Evolutionary conservation across 352 stramenopile genomes (phyloP).

Genomic region (Phytopythium chamaehyphon): DNA sequence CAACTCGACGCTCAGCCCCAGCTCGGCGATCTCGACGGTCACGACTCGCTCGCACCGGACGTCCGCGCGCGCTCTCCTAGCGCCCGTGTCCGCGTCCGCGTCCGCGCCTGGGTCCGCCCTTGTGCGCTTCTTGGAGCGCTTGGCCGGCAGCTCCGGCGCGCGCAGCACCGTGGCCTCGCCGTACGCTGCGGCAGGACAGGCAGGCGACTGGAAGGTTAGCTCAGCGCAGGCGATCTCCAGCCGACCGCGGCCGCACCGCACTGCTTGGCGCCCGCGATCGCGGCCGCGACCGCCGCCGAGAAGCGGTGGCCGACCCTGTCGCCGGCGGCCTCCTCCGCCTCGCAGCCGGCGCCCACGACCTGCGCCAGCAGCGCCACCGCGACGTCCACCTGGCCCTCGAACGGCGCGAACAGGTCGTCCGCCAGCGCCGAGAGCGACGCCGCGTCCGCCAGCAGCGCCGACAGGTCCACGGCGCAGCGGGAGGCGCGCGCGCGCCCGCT

Average conservation of each 20-base stretch:
- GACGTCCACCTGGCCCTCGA: conserved; percentile 37
- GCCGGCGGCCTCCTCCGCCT: neutral
- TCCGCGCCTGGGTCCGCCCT: neutral
- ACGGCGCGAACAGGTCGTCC: conserved; percentile 34
- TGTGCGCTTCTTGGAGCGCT: neutral
- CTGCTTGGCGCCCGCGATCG: conserved; percentile 36
- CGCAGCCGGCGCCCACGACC: neutral
- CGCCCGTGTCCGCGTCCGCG: conserved; percentile 2
- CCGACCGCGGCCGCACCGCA: conserved; percentile 18
- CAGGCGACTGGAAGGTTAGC: too few species aligned
- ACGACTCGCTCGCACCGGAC: conserved; percentile 23
- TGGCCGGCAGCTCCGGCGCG: conserved; percentile 6
- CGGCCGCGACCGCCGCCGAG: conserved; percentile 35
- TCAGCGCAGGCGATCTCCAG: neutral
- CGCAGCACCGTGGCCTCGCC: conserved; percentile 31
- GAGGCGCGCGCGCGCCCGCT: conserved; percentile 21
- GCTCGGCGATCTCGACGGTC: conserved; percentile 17
- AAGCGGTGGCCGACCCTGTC: conserved; percentile 15
- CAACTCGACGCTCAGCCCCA: conserved; percentile 21
- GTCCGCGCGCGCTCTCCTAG: too few species aligned
- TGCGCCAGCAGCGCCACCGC: conserved; percentile 24
- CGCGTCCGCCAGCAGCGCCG: conserved; percentile 27
- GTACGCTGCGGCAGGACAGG: conserved; percentile 28
- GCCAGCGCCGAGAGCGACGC: conserved; percentile 28
- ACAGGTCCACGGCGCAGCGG: conserved; percentile 33